Conservation (phyloP, 2,329 filamentous ascomycete genomes). For the Plenodomus biglobosus region DNA sequence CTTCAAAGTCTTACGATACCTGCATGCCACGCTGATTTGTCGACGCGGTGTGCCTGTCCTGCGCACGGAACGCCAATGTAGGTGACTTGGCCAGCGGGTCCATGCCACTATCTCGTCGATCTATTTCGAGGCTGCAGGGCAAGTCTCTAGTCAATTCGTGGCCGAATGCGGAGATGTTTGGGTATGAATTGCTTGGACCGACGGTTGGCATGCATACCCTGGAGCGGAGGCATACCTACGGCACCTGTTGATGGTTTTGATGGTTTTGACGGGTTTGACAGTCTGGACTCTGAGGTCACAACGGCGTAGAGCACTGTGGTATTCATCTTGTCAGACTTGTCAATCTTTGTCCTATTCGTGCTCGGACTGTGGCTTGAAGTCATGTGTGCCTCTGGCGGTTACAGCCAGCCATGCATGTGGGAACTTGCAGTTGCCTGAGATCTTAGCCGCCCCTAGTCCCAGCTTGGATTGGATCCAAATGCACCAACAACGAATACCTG, state of each 20-base stretch:
- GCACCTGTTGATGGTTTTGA: no score
- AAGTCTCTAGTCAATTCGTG: constrained; percentile 10
- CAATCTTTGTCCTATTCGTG: constrained; percentile 1
- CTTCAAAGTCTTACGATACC: constrained; percentile 15
- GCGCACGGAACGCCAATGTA: constrained; percentile 34
- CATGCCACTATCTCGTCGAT: constrained; percentile 34
- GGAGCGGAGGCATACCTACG: constrained; percentile 2
- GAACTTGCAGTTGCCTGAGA: constrained; percentile 1
- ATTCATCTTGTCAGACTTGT: background rate
- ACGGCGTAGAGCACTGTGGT: background rate
- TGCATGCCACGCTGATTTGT: constrained; percentile 30
- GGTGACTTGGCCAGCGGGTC: constrained; percentile 38
- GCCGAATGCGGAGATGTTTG: constrained; percentile 20
- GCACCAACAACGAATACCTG: background rate
- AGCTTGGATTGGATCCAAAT: constrained; percentile 2
- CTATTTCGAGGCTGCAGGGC: constrained; percentile 37
- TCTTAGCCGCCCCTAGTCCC: constrained; percentile 16
- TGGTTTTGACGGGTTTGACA: no score
- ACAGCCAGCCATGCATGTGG: background rate
- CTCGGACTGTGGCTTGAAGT: constrained; percentile 8
- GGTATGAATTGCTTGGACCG: background rate
- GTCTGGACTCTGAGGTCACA: no score
- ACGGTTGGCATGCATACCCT: constrained; percentile 5
- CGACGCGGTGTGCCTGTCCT: constrained; percentile 28
- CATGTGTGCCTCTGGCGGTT: constrained; percentile 12